phyloP scores from a whole-genome alignment of 2,329 filamentous ascomycete genomes.

The Rachicladosporium sp. region DNA sequence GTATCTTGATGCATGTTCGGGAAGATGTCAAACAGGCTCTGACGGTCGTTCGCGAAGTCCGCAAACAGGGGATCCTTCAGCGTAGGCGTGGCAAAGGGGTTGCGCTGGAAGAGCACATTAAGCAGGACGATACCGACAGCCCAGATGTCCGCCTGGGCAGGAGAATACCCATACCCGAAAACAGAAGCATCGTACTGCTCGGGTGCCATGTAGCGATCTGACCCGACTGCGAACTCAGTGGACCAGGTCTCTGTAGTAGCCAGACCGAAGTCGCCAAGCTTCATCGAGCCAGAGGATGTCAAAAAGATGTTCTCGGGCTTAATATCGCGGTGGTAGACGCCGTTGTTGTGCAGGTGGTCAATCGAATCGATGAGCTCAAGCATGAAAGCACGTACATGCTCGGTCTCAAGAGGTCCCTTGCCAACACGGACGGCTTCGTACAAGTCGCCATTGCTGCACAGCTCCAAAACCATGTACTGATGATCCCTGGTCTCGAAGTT shows the following conservation, averaged over 20 bases:
- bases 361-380: conserved; percentile 82
- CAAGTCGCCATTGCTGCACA: conserved; percentile 85
- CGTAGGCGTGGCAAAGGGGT: conserved; percentile 85
- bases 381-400: conserved; percentile 97
- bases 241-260: conserved; percentile 85
- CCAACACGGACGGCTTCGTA: conserved; percentile 92
- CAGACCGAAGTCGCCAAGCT: conserved; percentile 91
- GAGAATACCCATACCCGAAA: conserved; percentile 64
- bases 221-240: conserved; percentile 84
- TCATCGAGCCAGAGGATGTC: conserved; percentile 74
- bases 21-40: conserved; percentile 95
- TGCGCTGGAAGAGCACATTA: conserved; percentile 92
- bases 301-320: conserved; percentile 99
- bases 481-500: conserved; percentile 89
- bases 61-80: conserved; percentile 85
- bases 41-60: conserved; percentile 85
- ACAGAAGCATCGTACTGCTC: conserved; percentile 90
- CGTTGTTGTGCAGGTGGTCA: conserved; percentile 78
- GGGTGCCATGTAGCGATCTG: conserved; percentile 97
- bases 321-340: conserved; percentile 93
- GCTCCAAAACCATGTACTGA: conserved; percentile 85
- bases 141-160: conserved; percentile 90
- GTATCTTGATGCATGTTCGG: conserved; percentile 98
- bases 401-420: conserved; percentile 81
- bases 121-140: conserved; percentile 91